Evolutionary conservation across 2,329 filamentous ascomycete genomes (phyloP).

Genomic region (Trichoderma afroharzianum): DNA sequence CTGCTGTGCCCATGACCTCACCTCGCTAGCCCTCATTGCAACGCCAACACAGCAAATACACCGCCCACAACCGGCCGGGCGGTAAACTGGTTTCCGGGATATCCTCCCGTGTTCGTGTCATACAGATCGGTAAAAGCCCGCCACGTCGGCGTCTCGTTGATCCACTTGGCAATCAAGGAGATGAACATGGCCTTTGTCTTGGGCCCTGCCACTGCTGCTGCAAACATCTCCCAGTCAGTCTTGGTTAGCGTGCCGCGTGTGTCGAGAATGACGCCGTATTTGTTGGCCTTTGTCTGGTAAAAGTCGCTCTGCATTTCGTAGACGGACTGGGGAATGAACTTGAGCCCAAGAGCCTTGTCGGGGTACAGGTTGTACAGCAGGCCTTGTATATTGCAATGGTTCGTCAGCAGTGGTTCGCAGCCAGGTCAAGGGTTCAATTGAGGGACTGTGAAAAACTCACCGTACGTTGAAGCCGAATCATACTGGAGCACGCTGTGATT

Average conservation of each 20-base stretch:
- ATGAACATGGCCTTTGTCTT: slow-evolving; percentile 64
- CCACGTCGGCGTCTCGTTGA: slow-evolving; percentile 69
- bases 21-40: slow-evolving; percentile 32
- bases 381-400: slow-evolving; percentile 8
- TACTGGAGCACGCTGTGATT: slow-evolving; percentile 77
- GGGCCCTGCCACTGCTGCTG: slow-evolving; percentile 66
- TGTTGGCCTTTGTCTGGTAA: slow-evolving; percentile 67
- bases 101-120: slow-evolving; percentile 66
- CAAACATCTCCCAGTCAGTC: slow-evolving; percentile 83
- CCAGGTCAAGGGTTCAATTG: not conserved
- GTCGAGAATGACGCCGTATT: slow-evolving; percentile 81
- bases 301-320: slow-evolving; percentile 76
- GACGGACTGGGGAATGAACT: slow-evolving; percentile 68
- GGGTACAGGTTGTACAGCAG: slow-evolving; percentile 78
- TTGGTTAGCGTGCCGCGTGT: slow-evolving; percentile 79
- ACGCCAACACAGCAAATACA: slow-evolving; percentile 72
- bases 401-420: not conserved
- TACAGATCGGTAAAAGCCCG: slow-evolving; percentile 74
- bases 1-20: slow-evolving; percentile 2
- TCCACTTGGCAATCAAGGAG: slow-evolving; percentile 65
- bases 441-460: slow-evolving; percentile 21
- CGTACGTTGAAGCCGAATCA: slow-evolving; percentile 55
- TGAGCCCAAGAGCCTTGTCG: slow-evolving; percentile 72
- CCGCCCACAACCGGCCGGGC: slow-evolving; percentile 77
- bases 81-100: slow-evolving; percentile 61